A percentile compares a stretch with the other conserved stretches of the same genome.
Evolutionary conservation across 495 filamentous ascomycete genomes (phyloP).

Genomic region (Podospora anserina): DNA sequence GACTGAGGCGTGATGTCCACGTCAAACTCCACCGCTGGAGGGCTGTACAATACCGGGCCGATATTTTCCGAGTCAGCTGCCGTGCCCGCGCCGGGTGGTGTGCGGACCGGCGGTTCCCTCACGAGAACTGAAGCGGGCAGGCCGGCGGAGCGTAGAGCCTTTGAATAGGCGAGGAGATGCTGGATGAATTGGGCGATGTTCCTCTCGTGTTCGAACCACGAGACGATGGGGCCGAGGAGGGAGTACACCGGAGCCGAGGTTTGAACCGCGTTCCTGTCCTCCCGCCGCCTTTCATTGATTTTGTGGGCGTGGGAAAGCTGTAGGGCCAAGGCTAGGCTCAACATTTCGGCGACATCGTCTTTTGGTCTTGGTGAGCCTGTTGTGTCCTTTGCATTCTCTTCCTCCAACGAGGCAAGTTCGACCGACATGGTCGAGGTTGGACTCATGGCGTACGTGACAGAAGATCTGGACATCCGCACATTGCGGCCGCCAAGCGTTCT

Average conservation of each 20-base stretch:
- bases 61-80: slow-evolving; percentile 21
- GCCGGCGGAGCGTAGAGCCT: slow-evolving; percentile 28
- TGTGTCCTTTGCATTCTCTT: slow-evolving; percentile 16
- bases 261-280: slow-evolving; percentile 29
- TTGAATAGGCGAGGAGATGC: slow-evolving; percentile 17
- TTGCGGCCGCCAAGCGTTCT: slow-evolving; percentile 62
- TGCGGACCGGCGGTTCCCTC: slow-evolving; percentile 23
- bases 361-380: slow-evolving; percentile 27
- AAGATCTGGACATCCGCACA: slow-evolving; percentile 59
- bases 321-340: slow-evolving; percentile 59
- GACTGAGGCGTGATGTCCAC: slow-evolving; percentile 39
- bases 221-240: slow-evolving; percentile 64
- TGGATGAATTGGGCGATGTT: slow-evolving; percentile 29
- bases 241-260: slow-evolving; percentile 51
- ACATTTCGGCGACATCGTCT: slow-evolving; percentile 52
- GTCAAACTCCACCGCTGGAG: slow-evolving; percentile 34
- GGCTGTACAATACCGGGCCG: slow-evolving; percentile 20
- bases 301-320: slow-evolving; percentile 67
- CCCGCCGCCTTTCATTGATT: slow-evolving; percentile 52
- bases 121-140: slow-evolving; percentile 27
- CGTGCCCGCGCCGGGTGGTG: slow-evolving; percentile 11
- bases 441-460: slow-evolving; percentile 55
- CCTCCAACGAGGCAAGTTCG: slow-evolving; percentile 56
- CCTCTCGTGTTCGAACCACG: slow-evolving; percentile 58
- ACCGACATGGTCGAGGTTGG: slow-evolving; percentile 36